Evolutionary conservation across 768 basidiomycete genomes (phyloP).

Genomic region (Paxillus involutus): DNA sequence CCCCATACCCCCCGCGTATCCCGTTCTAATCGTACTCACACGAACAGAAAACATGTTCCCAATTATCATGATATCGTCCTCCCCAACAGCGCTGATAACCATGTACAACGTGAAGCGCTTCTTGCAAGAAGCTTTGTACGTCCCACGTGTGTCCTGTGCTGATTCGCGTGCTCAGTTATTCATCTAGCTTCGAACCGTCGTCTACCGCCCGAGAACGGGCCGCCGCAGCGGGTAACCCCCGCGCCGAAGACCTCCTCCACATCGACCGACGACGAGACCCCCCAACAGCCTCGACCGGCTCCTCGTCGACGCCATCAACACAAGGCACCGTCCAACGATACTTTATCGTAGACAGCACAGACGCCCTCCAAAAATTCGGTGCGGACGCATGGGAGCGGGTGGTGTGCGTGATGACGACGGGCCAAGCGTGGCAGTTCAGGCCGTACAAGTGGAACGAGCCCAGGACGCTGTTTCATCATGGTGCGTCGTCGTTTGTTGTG

Average conservation of each 20-base stretch:
- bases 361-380: slow-evolving; percentile 90
- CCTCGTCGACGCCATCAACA: slow-evolving; percentile 12
- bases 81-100: slow-evolving; percentile 88
- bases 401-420: slow-evolving; percentile 97
- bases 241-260: slow-evolving; percentile 82
- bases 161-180: neutral
- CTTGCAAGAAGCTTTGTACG: slow-evolving; percentile 83
- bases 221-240: slow-evolving; percentile 66
- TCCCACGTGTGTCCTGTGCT: neutral
- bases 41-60: slow-evolving; percentile 72
- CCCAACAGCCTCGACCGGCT: slow-evolving; percentile 22
- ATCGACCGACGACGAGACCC: slow-evolving; percentile 81
- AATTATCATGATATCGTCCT: slow-evolving; percentile 97
- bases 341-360: slow-evolving; percentile 88
- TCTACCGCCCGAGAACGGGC: slow-evolving; percentile 71
- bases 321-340: slow-evolving; percentile 55
- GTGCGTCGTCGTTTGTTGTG: slow-evolving; percentile 41
- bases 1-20: neutral
- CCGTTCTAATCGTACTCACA: too few species aligned
- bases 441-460: slow-evolving; percentile 98
- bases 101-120: slow-evolving; percentile 98
- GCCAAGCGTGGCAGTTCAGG: slow-evolving; percentile 97
- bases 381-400: slow-evolving; percentile 96
- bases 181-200: slow-evolving; percentile 66
- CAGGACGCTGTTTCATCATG: slow-evolving; percentile 88